Evolutionary conservation across 208 protist genomes (phyloP), one percentile per base, ranked within the genome.

Genomic region (Trypanosoma congolense): DNA sequence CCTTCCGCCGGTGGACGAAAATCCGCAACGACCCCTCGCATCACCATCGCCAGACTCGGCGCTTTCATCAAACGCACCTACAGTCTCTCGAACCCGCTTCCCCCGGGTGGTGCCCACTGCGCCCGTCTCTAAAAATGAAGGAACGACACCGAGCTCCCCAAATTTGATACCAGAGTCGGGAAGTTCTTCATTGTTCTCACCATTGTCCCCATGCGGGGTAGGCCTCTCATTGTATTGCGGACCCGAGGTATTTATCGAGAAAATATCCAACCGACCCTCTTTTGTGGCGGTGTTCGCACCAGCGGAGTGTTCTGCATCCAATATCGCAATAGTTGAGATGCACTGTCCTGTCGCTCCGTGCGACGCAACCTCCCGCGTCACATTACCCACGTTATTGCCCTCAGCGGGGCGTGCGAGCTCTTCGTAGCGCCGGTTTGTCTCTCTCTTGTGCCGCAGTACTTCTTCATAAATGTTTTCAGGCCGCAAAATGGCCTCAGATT

Each of bases 391-490:
- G 31, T 21, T 26, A 36, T 29, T 49, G 28, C 30, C 56, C 66
- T 72, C 54, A 57, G 22, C 64, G 73, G 71, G 25, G 64, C 47
- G 24, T 16, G 59, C 29, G 1, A 62, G 33, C 16, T 79, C 67
- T 16, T 65, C 80, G 59, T 83, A 88, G n/a, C 67, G 70, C 62
- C 73, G 63, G 65, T 93, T 93, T 22, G 88, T 56, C 54, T 87
- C 76, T 14, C 68, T 50, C 56, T 93, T 93, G 69, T 87, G 67
- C 19, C 64, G 55, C 12, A 61, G 48, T 49, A 87, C 75, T 50
- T 75, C 81, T 41, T 73, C 69, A 33, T 60, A 67, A 19, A 91
- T 79, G 10, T 33, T 52, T 36, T 80, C 75, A 0, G 75, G 68
- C 53, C 76, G 78, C 40, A 91, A 59, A 35, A 91, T 79, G 22